phyloP scores from a whole-genome alignment of 345 rosid species.

The Litchi chinensis region DNA sequence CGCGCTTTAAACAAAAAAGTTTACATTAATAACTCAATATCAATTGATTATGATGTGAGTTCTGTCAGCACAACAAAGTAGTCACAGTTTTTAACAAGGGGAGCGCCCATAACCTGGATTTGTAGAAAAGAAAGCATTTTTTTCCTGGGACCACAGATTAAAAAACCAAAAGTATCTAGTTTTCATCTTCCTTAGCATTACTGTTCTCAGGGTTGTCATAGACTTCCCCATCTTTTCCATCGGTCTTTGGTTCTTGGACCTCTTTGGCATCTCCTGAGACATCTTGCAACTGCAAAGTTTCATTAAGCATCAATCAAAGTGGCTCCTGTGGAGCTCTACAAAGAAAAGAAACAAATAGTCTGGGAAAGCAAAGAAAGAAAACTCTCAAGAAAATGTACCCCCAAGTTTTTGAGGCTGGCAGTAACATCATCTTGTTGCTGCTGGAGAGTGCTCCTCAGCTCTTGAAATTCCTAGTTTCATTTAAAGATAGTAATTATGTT shows the following conservation, averaged over 20 bases:
- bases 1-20: background rate
- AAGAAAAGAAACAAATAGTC: background rate
- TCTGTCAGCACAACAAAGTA: slow-evolving; percentile 11
- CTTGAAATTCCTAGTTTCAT: slow-evolving; percentile 67
- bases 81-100: slow-evolving; percentile 12
- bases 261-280: slow-evolving; percentile 43
- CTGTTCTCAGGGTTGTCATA: slow-evolving; percentile 27
- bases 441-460: slow-evolving; percentile 66
- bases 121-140: background rate
- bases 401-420: slow-evolving; percentile 62
- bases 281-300: slow-evolving; percentile 59
- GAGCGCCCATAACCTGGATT: background rate
- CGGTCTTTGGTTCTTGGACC: slow-evolving; percentile 29
- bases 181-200: slow-evolving; percentile 29
- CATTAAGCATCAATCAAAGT: slow-evolving; percentile 2
- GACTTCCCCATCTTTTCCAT: slow-evolving; percentile 36
- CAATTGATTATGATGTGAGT: slow-evolving; percentile 10
- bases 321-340: background rate
- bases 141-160: background rate
- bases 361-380: background rate
- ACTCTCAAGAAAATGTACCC: slow-evolving; percentile 43
- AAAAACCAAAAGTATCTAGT: slow-evolving; percentile 25
- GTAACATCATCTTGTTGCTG: slow-evolving; percentile 86
- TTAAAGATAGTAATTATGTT: background rate
- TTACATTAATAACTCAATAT: background rate